phyloP scores from a whole-genome alignment of 2,329 filamentous ascomycete species.

The Colletotrichum siamense region DNA sequence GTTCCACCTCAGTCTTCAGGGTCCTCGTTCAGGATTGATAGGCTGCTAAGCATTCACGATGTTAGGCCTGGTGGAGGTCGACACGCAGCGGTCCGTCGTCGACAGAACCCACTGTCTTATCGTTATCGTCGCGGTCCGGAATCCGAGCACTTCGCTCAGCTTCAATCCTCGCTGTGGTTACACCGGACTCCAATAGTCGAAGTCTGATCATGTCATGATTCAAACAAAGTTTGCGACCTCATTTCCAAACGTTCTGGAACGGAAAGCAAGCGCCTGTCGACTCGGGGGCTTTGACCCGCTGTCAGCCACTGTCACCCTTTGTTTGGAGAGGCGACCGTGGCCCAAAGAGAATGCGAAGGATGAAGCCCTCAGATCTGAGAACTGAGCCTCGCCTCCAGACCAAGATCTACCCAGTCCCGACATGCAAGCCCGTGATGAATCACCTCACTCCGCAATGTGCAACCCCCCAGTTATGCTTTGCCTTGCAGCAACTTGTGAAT shows the following conservation, averaged over 20 bases:
- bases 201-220: conserved; percentile 11
- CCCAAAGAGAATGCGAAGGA: neutral
- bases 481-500: neutral
- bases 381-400: neutral
- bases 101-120: neutral
- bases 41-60: neutral
- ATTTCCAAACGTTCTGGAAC: conserved; percentile 4
- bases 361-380: neutral
- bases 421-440: neutral
- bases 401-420: neutral
- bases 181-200: neutral
- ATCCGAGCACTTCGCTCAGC: neutral
- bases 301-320: neutral
- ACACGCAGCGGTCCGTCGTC: neutral
- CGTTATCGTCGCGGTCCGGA: neutral
- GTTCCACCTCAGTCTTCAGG: too few relatives aligned
- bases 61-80: neutral
- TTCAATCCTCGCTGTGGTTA: neutral
- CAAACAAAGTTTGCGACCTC: neutral
- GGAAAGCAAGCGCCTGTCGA: neutral
- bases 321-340: neutral
- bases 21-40: neutral
- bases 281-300: conserved; percentile 4
- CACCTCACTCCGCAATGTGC: neutral
- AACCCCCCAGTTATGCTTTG: neutral